These are phyloP conservation scores for Grosmannia clavigera DNA, from an alignment of 2,329 filamentous ascomycete genomes.

Conservation along the genomic window DNA sequence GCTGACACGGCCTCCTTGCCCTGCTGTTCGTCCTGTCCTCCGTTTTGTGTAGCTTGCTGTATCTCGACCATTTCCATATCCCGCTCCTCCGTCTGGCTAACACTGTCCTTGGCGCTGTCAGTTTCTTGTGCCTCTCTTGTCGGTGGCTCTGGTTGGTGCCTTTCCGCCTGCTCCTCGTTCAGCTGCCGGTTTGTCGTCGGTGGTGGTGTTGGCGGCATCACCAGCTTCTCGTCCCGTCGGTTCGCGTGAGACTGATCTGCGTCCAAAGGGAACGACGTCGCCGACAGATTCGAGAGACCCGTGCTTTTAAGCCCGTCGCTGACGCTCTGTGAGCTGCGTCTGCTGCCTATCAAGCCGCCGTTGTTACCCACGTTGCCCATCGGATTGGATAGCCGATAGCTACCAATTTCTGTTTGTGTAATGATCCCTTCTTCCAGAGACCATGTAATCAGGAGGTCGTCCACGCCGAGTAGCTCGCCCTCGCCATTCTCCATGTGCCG, in stretches of 20 bases:
- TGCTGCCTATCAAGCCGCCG: conserved; percentile 1
- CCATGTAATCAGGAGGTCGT: conserved; percentile 46
- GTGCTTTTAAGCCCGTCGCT: background rate
- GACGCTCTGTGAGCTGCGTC: background rate
- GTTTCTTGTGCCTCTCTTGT: background rate
- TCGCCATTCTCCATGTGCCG: conserved; percentile 73
- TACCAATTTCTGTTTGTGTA: conserved; percentile 40
- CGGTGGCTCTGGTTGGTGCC: background rate
- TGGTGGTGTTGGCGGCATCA: conserved; percentile 4
- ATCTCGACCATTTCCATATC: background rate
- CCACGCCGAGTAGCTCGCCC: conserved; percentile 42
- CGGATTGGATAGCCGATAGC: conserved; percentile 40
- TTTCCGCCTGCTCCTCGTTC: background rate
- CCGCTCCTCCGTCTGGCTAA: background rate
- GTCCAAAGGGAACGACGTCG: background rate
- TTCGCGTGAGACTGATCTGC: background rate
- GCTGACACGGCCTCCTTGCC: background rate
- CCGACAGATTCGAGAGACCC: background rate
- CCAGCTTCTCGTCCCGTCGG: background rate
- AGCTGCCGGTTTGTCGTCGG: background rate
- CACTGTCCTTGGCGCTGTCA: background rate
- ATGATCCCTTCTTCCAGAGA: conserved; percentile 53
- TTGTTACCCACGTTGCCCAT: conserved; percentile 20
- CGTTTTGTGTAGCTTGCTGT: background rate
- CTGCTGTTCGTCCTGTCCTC: background rate